Base-by-base conservation (phyloP, 129 eudicot species). In the Solidago caesia region DNA sequence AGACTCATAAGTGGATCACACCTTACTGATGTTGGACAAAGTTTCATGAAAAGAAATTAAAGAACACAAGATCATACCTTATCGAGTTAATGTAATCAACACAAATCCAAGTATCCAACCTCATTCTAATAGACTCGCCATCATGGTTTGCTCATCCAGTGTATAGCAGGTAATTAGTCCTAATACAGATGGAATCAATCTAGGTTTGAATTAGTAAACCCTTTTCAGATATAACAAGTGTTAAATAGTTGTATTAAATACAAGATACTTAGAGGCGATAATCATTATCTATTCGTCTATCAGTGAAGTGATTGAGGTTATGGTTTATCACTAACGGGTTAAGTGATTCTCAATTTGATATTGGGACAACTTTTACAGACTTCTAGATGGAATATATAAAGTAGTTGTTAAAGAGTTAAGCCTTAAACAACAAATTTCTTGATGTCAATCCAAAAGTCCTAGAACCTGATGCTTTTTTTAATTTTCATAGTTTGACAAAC, bases 301-400 rank as follows among this genome's bases (percentile, higher is more conserved):
- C 11, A 12, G 14, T 51, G 6, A 6, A 15, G 11, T 51, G 5
- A 12, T 10, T 21, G 21, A 21, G 21, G 21, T 21, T 21, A 21
- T 21, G 0, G 21, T 21, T 21, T 21, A 21, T 21, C 21, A 21
- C 21, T 21, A 21, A 21, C 21, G 98, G 90, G 96, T 97, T 75
- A 88, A 86, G 75, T 11, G 16, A 64, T 57, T 68, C 92, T 73
- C 82, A 87, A 15, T 85, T 95, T 51, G 99, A 95, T 74, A 95
- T 96, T 84, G 99, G 99, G 60, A 67, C 99, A 44, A 84, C 97
- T 47, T 95, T 95, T 80, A 88, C 99, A 4, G 81, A 69, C 89
- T 95, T 53, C 97, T 97, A 16, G 68, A 25, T 61, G 75, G 69
- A 72, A 77, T 85, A 57, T 95, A 80, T 78, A 79, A 78, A 72